These are phyloP conservation scores for Sphaerostilbella broomeana DNA, from an alignment of 2,329 filamentous ascomycete species.

Conservation along the genomic window DNA sequence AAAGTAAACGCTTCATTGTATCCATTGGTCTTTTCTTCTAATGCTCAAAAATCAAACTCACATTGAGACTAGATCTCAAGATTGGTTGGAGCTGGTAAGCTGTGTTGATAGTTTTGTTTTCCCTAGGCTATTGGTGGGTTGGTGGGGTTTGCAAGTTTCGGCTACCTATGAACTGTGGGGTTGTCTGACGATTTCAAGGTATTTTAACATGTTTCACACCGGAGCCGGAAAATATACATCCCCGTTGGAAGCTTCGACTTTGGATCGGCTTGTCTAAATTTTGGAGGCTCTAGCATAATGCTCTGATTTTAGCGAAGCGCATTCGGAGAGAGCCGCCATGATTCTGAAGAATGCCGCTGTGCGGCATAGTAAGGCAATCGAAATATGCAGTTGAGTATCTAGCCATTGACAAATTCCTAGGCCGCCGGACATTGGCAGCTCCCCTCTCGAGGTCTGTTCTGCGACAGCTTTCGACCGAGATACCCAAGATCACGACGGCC, in stretches of 20 bases:
- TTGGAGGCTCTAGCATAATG: slow-evolving; percentile 21
- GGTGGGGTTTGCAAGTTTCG: no score
- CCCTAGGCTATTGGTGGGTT: no score
- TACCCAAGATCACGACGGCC: slow-evolving; percentile 16
- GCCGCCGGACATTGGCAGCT: slow-evolving; percentile 46
- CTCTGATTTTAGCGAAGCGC: no score
- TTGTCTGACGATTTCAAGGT: neutral
- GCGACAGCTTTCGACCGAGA: slow-evolving; percentile 29
- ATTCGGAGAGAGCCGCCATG: slow-evolving; percentile 35
- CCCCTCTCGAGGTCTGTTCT: slow-evolving; percentile 31
- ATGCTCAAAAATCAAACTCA: no score
- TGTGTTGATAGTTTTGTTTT: no score
- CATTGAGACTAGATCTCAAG: no score
- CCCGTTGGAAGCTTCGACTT: slow-evolving; percentile 14
- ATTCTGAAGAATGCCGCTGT: slow-evolving; percentile 48
- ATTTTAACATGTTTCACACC: neutral
- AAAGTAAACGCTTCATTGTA: no score
- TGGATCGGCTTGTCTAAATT: slow-evolving; percentile 22
- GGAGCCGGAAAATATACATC: slow-evolving; percentile 18
- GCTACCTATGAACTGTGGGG: neutral
- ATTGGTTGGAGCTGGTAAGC: no score
- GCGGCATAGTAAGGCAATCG: slow-evolving; percentile 45
- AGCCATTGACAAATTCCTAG: slow-evolving; percentile 26
- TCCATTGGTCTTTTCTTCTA: no score
- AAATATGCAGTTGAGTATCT: neutral